These are phyloP conservation scores for Colletotrichum tropicale DNA, from an alignment of 2,329 filamentous ascomycete species.

Conservation along the genomic window DNA sequence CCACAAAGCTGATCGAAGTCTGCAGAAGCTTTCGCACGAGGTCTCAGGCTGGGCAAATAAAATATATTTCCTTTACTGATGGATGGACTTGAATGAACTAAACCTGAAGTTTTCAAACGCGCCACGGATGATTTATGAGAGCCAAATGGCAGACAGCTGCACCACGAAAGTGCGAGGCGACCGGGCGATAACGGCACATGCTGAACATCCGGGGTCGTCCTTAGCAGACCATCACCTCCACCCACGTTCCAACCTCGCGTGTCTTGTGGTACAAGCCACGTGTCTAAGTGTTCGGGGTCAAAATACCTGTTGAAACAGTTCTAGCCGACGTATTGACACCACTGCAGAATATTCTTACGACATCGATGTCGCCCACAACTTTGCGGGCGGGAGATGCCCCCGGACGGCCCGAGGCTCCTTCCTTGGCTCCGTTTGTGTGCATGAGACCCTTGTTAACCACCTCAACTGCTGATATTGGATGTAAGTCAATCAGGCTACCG, in stretches of 20 bases:
- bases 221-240: background rate
- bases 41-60: background rate
- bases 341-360: background rate
- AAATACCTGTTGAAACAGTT: background rate
- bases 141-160: background rate
- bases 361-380: background rate
- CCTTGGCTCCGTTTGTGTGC: background rate
- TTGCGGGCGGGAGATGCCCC: background rate
- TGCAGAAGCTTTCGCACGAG: background rate
- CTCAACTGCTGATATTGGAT: background rate
- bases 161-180: background rate
- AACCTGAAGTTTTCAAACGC: background rate
- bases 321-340: background rate
- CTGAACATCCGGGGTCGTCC: background rate
- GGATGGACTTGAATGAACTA: background rate
- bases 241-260: background rate
- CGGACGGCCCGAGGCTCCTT: background rate
- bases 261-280: background rate
- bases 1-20: no score
- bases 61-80: background rate
- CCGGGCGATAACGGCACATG: background rate
- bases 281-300: background rate
- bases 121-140: background rate
- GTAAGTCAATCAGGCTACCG: background rate
- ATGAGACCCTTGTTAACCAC: background rate